A percentile compares a stretch with the other conserved stretches of the same genome.
These are phyloP conservation scores for Silene conica DNA, from an alignment of 148 eudicot genomes.

Conservation along the genomic window DNA sequence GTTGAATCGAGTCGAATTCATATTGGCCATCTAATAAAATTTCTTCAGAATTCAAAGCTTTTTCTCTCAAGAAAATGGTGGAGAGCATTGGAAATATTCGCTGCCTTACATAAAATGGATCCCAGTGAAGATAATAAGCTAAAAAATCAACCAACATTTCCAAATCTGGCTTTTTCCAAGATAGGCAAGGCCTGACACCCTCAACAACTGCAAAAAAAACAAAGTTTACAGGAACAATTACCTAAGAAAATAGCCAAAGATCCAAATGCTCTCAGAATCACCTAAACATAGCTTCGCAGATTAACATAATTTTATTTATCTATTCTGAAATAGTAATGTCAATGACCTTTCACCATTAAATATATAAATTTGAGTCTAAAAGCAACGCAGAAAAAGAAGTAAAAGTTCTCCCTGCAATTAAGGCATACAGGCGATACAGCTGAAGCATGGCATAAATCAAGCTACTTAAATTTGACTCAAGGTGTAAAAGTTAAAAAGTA, in stretches of 20 bases:
- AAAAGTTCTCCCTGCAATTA: no score
- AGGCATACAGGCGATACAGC: background rate
- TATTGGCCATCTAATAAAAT: constrained; percentile 58
- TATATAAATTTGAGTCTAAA: no score
- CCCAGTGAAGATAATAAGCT: constrained; percentile 65
- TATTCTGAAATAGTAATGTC: no score
- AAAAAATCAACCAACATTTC: constrained; percentile 72
- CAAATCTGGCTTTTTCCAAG: constrained; percentile 65
- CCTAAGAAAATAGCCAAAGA: constrained; percentile 5
- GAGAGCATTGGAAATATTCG: constrained; percentile 76
- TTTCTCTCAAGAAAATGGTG: constrained; percentile 71
- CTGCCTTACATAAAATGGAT: constrained; percentile 72
- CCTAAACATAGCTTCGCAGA: background rate
- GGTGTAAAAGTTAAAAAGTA: background rate
- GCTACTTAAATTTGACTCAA: no score
- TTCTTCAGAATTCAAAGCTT: constrained; percentile 41
- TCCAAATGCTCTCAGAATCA: background rate
- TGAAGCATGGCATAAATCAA: no score
- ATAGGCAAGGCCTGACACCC: constrained; percentile 33
- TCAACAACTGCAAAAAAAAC: constrained; percentile 39
- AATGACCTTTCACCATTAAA: no score
- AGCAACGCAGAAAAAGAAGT: no score
- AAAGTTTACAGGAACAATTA: background rate
- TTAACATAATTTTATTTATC: background rate
- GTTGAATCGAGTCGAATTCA: constrained; percentile 70